These are phyloP conservation scores for Apophysomyces trapeziformis DNA, from an alignment of 371 early-diverging fungal species.

Conservation along the genomic window DNA sequence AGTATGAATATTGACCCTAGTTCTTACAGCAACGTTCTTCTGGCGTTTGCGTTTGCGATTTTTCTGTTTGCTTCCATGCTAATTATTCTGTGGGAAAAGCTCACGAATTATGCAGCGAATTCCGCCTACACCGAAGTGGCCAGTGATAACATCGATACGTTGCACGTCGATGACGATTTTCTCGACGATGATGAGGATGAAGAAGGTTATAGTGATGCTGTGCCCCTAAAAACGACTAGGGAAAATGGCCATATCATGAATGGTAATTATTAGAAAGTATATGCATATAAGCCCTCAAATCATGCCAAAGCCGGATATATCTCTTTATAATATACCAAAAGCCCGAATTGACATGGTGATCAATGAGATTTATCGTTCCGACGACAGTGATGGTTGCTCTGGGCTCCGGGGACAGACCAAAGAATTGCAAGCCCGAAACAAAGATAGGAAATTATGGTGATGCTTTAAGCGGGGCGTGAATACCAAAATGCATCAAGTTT, in stretches of 20 bases:
- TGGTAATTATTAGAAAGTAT: background rate
- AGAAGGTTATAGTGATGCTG: conserved; percentile 6
- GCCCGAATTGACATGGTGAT: too few relatives aligned
- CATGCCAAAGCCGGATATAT: background rate
- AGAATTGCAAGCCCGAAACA: too few relatives aligned
- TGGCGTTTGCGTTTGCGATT: conserved; percentile 63
- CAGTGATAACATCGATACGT: background rate
- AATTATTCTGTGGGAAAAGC: conserved; percentile 49
- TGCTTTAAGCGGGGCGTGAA: too few relatives aligned
- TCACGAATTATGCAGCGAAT: conserved; percentile 32
- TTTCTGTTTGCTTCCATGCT: conserved; percentile 57
- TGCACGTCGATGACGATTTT: background rate
- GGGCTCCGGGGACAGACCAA: too few relatives aligned
- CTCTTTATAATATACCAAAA: background rate
- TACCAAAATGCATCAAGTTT: too few relatives aligned
- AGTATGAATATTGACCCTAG: conserved; percentile 52
- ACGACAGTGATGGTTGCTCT: too few relatives aligned
- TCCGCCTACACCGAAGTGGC: background rate
- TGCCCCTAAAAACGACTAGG: background rate
- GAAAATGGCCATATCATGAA: background rate
- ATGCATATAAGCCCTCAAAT: background rate
- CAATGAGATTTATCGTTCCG: too few relatives aligned
- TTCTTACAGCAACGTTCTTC: conserved; percentile 61
- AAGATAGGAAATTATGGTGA: too few relatives aligned
- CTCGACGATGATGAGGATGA: background rate